These are phyloP conservation scores for Tolypocladium sp. DNA, from an alignment of 2,329 filamentous ascomycete species.

Conservation along the genomic window DNA sequence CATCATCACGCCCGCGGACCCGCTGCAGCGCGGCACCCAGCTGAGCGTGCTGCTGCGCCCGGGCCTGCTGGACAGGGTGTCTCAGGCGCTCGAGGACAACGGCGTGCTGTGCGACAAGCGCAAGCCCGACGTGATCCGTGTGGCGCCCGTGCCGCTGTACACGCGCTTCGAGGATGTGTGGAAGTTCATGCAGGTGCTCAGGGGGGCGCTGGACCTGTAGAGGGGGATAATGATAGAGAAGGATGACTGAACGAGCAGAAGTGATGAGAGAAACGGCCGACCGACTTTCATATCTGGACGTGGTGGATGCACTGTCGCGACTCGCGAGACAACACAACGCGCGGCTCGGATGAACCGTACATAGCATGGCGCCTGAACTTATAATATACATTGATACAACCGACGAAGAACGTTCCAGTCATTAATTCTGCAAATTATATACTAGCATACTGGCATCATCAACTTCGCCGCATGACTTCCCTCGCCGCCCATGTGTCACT, in stretches of 20 bases:
- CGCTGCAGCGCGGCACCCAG: conserved; percentile 65
- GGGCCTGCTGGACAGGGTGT: conserved; percentile 62
- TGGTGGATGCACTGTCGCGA: not conserved
- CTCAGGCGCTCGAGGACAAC: conserved; percentile 51
- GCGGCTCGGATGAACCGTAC: not conserved
- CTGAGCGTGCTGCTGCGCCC: conserved; percentile 62
- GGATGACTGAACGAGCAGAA: not conserved
- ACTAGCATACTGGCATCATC: not conserved
- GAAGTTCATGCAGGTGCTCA: conserved; percentile 34
- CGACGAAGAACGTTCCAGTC: not conserved
- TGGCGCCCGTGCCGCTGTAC: conserved; percentile 78
- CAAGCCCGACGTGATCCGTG: conserved; percentile 74
- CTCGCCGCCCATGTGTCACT: too few species aligned
- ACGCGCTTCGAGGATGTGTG: conserved; percentile 68
- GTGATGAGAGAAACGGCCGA: not conserved
- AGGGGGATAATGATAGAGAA: not conserved
- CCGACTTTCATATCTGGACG: not conserved
- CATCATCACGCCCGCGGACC: conserved; percentile 62
- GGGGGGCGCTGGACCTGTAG: conserved; percentile 18
- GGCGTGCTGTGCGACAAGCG: conserved; percentile 76
- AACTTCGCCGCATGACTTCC: too few species aligned
- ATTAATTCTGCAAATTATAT: not conserved
- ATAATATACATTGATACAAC: not conserved
- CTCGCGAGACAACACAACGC: too few species aligned
- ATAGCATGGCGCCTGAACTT: not conserved